Evolutionary conservation across 1,284 basidiomycete genomes (phyloP).

Genomic region (Fomitopsis betulina): DNA sequence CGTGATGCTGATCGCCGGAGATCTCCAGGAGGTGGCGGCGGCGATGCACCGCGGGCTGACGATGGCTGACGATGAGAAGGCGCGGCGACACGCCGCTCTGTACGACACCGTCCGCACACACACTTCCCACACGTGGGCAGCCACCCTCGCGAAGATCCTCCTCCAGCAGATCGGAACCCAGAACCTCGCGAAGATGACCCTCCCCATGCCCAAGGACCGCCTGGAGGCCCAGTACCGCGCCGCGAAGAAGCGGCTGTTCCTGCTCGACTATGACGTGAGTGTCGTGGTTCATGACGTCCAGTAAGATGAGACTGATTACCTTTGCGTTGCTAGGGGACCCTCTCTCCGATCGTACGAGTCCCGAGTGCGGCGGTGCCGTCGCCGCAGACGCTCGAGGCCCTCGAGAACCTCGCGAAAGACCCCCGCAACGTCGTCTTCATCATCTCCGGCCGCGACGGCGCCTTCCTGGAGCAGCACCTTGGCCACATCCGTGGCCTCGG

Average conservation of each 20-base stretch:
- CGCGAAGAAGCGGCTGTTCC: slow-evolving; percentile 83
- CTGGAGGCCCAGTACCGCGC: slow-evolving; percentile 64
- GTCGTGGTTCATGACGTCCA: background rate
- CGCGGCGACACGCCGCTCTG: slow-evolving; percentile 69
- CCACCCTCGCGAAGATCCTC: slow-evolving; percentile 85
- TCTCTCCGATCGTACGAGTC: slow-evolving; percentile 95
- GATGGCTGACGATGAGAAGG: slow-evolving; percentile 81
- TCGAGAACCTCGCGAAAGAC: slow-evolving; percentile 72
- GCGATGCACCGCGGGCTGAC: slow-evolving; percentile 88
- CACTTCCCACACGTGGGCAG: slow-evolving; percentile 95
- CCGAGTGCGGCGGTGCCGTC: slow-evolving; percentile 89
- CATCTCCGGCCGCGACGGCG: slow-evolving; percentile 95
- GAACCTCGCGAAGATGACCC: slow-evolving; percentile 84
- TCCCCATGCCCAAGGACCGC: slow-evolving; percentile 68
- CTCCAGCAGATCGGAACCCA: slow-evolving; percentile 79
- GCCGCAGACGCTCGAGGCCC: slow-evolving; percentile 68
- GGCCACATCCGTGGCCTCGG: slow-evolving; percentile 83
- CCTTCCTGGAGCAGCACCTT: slow-evolving; percentile 89
- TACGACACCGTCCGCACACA: slow-evolving; percentile 90
- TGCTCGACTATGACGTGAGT: slow-evolving; percentile 95
- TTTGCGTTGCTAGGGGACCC: slow-evolving; percentile 64
- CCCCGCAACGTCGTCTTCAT: slow-evolving; percentile 92
- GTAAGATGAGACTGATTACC: background rate
- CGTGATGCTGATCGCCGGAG: slow-evolving; percentile 8
- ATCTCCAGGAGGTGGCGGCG: slow-evolving; percentile 78